A percentile compares a stretch with the other conserved stretches of the same genome.
phyloP scores from a whole-genome alignment of 495 filamentous ascomycete species.

The Lasiosphaeria hispida region DNA sequence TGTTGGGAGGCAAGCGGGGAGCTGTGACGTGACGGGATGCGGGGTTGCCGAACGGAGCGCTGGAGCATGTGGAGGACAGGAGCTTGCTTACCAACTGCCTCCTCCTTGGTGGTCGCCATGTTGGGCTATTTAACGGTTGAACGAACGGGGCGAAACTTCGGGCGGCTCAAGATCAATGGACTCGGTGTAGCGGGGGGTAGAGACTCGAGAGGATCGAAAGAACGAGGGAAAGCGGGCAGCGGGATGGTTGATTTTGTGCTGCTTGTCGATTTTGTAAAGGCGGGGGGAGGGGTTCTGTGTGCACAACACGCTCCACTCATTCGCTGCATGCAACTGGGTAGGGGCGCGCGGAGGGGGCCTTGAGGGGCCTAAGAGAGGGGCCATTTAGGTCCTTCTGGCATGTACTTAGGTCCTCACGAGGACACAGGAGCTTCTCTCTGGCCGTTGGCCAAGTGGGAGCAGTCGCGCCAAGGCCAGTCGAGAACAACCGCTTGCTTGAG shows the following conservation, averaged over 20 bases:
- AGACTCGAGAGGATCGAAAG: constrained; percentile 8
- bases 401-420: too few relatives aligned
- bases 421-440: too few relatives aligned
- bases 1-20: too few relatives aligned
- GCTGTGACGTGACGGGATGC: too few relatives aligned
- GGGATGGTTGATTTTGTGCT: constrained; percentile 30
- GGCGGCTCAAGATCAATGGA: background rate
- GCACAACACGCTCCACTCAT: constrained; percentile 5
- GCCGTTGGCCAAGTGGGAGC: too few relatives aligned
- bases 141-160: constrained; percentile 1
- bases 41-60: background rate
- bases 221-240: constrained; percentile 14
- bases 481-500: too few relatives aligned
- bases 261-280: constrained; percentile 39
- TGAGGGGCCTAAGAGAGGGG: too few relatives aligned
- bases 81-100: constrained; percentile 40
- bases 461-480: too few relatives aligned
- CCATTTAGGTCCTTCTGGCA: too few relatives aligned
- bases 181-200: constrained; percentile 13
- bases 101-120: constrained; percentile 39
- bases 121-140: constrained; percentile 16
- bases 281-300: constrained; percentile 39
- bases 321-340: background rate
- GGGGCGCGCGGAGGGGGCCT: background rate
- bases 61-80: constrained; percentile 2